Evolutionary conservation across 2,329 filamentous ascomycete genomes (phyloP), one percentile per base, ranked within the genome.

Genomic region (Fusarium buxicola): DNA sequence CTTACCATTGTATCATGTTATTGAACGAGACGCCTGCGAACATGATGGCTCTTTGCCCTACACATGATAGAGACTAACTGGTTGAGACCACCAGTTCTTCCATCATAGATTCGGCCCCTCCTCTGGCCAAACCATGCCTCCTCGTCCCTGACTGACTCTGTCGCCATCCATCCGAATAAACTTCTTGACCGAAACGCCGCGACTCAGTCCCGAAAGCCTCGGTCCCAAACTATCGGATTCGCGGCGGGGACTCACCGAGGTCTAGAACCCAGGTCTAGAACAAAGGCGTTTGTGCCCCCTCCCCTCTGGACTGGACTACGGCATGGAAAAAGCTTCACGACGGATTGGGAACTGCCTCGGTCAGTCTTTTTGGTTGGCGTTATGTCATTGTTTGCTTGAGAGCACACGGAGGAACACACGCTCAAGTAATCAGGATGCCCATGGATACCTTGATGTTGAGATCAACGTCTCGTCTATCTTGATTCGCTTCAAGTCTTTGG

Each of bases 391-490:
- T 7, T 36, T n/a, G n/a, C n/a, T 10, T 7, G 34, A 18, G 16
- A 18, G 34, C 7, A 6, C 21, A 4, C 21, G 21, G 21, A 21
- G 21, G 21, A 21, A 6, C 21, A 21, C 21, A 21, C 21, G 21
- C 21, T 21, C 6, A 21, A 21, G 21, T 21, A 21, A 4, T 21
- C 21, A 21, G 21, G 6, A 21, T 21, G 6, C 21, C 21, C 21
- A 21, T 21, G 21, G 21, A 21, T 9, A 35, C 25, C 30, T 45
- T 36, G 38, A 36, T 46, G 54, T 13, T 46, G 55, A 58, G 43
- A 50, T 39, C 34, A 58, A 57, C 30, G 43, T 49, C 60, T 57
- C 47, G 43, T 57, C 56, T 57, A 52, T 60, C 60, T 46, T 47
- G 49, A 27, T 57, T 57, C 40, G 18, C 31, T 40, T 56, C 24